Evolutionary conservation across 148 eudicot species (phyloP), one percentile per base, ranked within the genome.

Genomic region (Chenopodium berlandieri): DNA sequence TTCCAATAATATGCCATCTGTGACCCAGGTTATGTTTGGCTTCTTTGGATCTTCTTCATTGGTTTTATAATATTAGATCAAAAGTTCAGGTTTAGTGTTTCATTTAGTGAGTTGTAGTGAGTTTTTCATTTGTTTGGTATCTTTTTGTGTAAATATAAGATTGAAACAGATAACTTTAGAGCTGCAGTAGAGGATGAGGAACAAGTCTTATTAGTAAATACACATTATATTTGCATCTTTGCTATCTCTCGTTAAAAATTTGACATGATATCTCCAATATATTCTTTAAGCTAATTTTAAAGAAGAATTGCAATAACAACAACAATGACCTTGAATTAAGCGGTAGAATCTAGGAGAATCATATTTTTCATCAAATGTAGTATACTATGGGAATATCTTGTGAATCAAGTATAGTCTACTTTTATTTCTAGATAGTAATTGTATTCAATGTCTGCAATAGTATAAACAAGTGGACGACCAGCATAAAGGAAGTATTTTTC

Each of bases 1-100:
- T 23, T 67, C 84, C 60, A 85, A 73, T 83, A 89, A 56, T 76
- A 87, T 87, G 83, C 80, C 93, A 44, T 76, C 90, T 48, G 75
- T 83, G 83, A 54, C 90, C 8, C 97, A 90, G 85, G 98, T 94
- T 37, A 75, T 86, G 47, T 47, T 63, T 44, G 23, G 54, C 63
- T 83, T 40, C n/a, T 32, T 67, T 75, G 9, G 12, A 68, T 73
- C 17, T 30, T 73, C 23, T 56, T 72, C n/a, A 67, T 10, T 62
- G 40, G 58, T 14, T 71, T 47, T 60, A 37, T 32, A 7, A 23
- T 17, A 52, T 56, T 79, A 37, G 23, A 50, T 9, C 32, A 11
- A 37, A 78, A 17, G 20, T 52, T 34, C 23, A 31, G 25, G 17
- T n/a, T 64, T 56, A 56, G 62, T 17, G 20, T 23, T 63, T 4